These are phyloP conservation scores for Clonostachys sp. DNA, from an alignment of 2,329 filamentous ascomycete species.

Conservation along the genomic window DNA sequence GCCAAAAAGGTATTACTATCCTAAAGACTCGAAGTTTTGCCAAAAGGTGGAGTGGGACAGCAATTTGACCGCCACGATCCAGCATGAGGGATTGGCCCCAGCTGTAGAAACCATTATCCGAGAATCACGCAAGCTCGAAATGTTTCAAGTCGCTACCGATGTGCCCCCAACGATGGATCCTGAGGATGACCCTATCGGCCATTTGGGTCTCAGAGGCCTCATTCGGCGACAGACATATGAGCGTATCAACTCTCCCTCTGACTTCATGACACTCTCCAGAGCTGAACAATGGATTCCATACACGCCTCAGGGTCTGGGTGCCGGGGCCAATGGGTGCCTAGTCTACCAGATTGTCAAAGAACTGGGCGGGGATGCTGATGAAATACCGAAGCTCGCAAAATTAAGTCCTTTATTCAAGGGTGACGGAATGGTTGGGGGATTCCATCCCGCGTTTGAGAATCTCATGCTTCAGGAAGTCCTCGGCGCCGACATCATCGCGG, in stretches of 20 bases:
- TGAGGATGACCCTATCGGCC: neutral
- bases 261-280: too few relatives aligned
- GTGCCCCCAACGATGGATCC: neutral
- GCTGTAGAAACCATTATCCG: conserved; percentile 17
- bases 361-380: too few relatives aligned
- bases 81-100: conserved; percentile 27
- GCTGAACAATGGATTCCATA: too few relatives aligned
- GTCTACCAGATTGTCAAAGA: too few relatives aligned
- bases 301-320: too few relatives aligned
- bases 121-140: conserved; percentile 19
- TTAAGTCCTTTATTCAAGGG: too few relatives aligned
- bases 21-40: conserved; percentile 18
- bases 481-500: too few relatives aligned
- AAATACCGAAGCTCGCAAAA: too few relatives aligned
- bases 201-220: neutral
- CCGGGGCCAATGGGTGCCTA: too few relatives aligned
- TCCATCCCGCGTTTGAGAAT: too few relatives aligned
- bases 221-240: neutral
- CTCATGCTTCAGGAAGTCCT: too few relatives aligned
- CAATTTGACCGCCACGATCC: conserved; percentile 20
- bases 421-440: too few relatives aligned
- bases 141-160: conserved; percentile 6
- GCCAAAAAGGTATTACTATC: conserved; percentile 28
- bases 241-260: neutral
- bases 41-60: conserved; percentile 27